phyloP scores from a whole-genome alignment of 495 filamentous ascomycete genomes.

The Neurospora sp. region DNA sequence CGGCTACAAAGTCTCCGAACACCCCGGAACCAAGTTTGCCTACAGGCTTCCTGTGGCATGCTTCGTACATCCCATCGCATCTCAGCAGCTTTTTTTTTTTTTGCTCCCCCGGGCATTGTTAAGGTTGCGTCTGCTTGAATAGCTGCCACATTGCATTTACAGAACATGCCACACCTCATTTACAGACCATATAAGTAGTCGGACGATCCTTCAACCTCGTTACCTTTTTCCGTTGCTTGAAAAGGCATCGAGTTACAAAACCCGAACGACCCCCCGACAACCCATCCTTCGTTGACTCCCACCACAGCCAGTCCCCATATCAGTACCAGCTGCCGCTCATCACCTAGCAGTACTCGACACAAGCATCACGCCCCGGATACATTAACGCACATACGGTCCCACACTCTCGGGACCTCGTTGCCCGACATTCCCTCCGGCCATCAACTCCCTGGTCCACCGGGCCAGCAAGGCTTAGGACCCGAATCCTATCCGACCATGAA shows the following conservation, averaged over 20 bases:
- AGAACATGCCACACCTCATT: no score
- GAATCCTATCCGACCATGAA: conserved; percentile 74
- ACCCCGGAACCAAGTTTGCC: no score
- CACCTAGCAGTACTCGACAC: not conserved
- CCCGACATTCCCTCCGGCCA: conserved; percentile 33
- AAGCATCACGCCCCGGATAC: not conserved
- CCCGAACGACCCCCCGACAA: not conserved
- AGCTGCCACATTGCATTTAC: no score
- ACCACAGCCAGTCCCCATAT: not conserved
- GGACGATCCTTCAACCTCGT: not conserved
- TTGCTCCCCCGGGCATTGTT: not conserved
- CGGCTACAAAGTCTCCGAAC: no score
- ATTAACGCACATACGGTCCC: conserved; percentile 19
- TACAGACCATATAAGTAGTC: not conserved
- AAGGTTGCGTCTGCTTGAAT: not conserved
- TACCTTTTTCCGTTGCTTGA: not conserved
- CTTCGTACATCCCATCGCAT: no score
- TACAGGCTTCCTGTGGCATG: no score
- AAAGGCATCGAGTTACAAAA: not conserved
- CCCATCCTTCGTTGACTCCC: not conserved
- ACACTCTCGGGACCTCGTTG: conserved; percentile 39
- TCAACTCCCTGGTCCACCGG: conserved; percentile 28
- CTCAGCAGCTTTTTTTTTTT: not conserved
- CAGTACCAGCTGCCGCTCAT: not conserved
- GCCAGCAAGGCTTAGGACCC: conserved; percentile 37